A percentile compares a stretch with the other conserved stretches of the same genome.
phyloP scores from a whole-genome alignment of 768 basidiomycete species.

The Kondoa subrosea region DNA sequence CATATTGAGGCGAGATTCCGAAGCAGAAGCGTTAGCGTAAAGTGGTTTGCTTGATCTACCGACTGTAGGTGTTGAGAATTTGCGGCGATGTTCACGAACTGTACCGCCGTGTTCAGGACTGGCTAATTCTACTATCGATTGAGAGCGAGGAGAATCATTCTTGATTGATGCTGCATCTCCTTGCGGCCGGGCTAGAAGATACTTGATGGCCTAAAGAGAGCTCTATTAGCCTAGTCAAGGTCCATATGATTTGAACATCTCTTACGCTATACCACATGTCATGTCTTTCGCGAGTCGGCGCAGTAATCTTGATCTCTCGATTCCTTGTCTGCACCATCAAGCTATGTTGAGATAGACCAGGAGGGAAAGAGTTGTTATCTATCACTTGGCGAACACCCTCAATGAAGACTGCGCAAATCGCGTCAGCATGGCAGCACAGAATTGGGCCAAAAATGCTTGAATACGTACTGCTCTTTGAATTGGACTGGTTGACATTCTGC shows the following conservation, averaged over 20 bases:
- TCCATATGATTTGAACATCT: constrained; percentile 1
- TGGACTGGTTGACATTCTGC: constrained; percentile 69
- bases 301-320: constrained; percentile 97
- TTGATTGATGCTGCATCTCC: constrained; percentile 10
- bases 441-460: constrained; percentile 16
- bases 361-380: constrained; percentile 89
- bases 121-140: not conserved
- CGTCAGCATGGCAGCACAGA: constrained; percentile 14
- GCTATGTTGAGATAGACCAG: constrained; percentile 79
- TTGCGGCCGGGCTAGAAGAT: constrained; percentile 47
- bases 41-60: not conserved
- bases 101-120: not conserved
- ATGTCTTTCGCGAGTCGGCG: constrained; percentile 81
- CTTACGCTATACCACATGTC: constrained; percentile 66
- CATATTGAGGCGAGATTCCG: constrained; percentile 24
- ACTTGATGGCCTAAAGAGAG: constrained; percentile 59
- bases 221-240: constrained; percentile 5
- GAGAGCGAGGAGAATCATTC: constrained; percentile 1
- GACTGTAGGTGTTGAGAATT: constrained; percentile 12
- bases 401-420: no score
- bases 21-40: constrained; percentile 15
- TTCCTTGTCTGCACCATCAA: constrained; percentile 83
- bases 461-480: constrained; percentile 83
- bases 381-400: constrained; percentile 79
- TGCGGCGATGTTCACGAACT: not conserved